phyloP scores from a whole-genome alignment of 2,329 filamentous ascomycete species.

The Chaetomium strumarium region DNA sequence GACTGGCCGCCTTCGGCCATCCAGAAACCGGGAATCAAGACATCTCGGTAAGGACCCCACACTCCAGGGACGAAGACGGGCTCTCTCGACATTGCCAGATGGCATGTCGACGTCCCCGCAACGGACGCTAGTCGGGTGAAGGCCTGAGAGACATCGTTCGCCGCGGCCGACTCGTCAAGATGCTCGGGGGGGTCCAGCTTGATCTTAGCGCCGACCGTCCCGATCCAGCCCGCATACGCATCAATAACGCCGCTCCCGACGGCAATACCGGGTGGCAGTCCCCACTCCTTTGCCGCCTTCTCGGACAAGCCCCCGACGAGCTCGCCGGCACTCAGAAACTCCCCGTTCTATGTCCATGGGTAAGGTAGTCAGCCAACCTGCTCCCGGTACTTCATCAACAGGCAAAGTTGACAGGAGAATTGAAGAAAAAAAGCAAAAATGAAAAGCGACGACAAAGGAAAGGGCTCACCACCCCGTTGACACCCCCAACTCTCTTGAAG shows the following conservation, averaged over 20 bases:
- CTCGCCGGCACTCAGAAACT: slow-evolving; percentile 87
- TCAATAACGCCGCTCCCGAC: slow-evolving; percentile 97
- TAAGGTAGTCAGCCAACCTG: slow-evolving; percentile 19
- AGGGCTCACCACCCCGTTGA: slow-evolving; percentile 83
- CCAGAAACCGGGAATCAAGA: slow-evolving; percentile 87
- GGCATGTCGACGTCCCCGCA: slow-evolving; percentile 94
- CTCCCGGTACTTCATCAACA: not conserved
- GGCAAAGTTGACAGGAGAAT: too few species aligned
- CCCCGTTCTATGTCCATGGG: slow-evolving; percentile 63
- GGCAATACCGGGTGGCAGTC: slow-evolving; percentile 78
- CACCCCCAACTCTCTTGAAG: slow-evolving; percentile 89
- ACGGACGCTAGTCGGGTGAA: slow-evolving; percentile 91
- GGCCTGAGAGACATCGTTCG: slow-evolving; percentile 85
- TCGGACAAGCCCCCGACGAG: slow-evolving; percentile 80
- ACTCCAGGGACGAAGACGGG: slow-evolving; percentile 93
- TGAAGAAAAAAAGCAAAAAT: too few species aligned
- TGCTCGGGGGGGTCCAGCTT: slow-evolving; percentile 58
- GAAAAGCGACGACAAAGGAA: slow-evolving; percentile 30
- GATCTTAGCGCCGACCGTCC: slow-evolving; percentile 96
- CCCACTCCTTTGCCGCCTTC: slow-evolving; percentile 75
- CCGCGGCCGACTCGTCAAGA: slow-evolving; percentile 59
- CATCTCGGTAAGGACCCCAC: slow-evolving; percentile 95
- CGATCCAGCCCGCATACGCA: slow-evolving; percentile 97
- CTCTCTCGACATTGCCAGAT: slow-evolving; percentile 89
- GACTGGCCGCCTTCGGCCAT: slow-evolving; percentile 97